A percentile compares a stretch with the other conserved stretches of the same genome.
Evolutionary conservation across 768 basidiomycete species (phyloP).

Genomic region (Auriscalpium orientale): DNA sequence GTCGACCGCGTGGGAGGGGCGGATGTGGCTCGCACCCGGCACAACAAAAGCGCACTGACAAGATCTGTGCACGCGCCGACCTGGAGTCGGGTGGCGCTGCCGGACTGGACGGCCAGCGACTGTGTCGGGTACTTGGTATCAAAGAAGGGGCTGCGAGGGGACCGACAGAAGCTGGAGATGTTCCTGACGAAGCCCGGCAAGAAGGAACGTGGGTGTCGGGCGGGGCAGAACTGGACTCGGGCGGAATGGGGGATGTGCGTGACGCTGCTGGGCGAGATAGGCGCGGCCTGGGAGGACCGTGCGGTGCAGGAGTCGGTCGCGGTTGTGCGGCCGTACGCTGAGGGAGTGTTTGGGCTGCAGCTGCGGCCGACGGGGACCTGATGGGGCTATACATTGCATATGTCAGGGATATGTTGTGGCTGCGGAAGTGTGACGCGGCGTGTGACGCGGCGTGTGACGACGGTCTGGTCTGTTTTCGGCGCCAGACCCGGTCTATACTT

Average conservation of each 20-base stretch:
- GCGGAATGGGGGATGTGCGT: constrained; percentile 58
- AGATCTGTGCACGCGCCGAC: constrained; percentile 52
- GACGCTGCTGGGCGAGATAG: constrained; percentile 38
- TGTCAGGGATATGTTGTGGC: neutral
- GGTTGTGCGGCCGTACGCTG: constrained; percentile 41
- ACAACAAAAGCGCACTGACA: constrained; percentile 24
- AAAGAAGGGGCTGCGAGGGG: constrained; percentile 25
- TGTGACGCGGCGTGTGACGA: neutral
- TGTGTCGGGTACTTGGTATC: constrained; percentile 49
- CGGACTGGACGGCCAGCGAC: constrained; percentile 46
- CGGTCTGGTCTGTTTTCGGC: neutral
- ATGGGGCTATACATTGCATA: no score
- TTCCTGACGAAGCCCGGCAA: constrained; percentile 38
- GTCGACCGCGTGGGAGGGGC: constrained; percentile 46
- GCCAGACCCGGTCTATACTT: neutral
- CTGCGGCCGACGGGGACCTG: constrained; percentile 35
- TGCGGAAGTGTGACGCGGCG: neutral
- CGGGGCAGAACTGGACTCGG: constrained; percentile 71
- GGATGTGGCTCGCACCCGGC: constrained; percentile 27
- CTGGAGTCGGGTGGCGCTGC: constrained; percentile 34
- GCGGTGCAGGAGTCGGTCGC: constrained; percentile 43
- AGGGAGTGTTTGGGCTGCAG: constrained; percentile 37
- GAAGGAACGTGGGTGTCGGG: constrained; percentile 41
- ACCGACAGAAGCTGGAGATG: constrained; percentile 9
- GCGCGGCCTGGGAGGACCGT: constrained; percentile 43